These are phyloP conservation scores for Coemansia furcata DNA, from an alignment of 192 early-diverging fungal species.

Conservation along the genomic window DNA sequence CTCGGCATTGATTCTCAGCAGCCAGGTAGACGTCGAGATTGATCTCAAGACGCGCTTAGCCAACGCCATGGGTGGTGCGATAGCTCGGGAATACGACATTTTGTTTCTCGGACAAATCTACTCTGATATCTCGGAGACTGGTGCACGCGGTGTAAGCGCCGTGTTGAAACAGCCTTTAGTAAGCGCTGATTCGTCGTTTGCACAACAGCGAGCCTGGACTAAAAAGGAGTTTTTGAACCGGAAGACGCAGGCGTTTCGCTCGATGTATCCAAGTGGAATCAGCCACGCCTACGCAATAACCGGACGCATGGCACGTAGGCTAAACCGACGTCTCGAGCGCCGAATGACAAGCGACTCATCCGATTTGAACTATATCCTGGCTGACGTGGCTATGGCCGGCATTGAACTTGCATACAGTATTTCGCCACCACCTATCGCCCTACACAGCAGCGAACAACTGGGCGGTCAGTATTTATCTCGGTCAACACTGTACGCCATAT, in stretches of 20 bases:
- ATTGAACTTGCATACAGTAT: slow-evolving; percentile 17
- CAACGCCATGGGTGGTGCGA: not conserved
- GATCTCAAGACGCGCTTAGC: slow-evolving; percentile 22
- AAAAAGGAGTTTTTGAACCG: slow-evolving; percentile 11
- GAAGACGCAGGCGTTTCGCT: slow-evolving; percentile 1
- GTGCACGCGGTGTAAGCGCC: slow-evolving; percentile 7
- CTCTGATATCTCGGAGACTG: slow-evolving; percentile 16
- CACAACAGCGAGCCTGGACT: slow-evolving; percentile 6
- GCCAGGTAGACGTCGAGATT: slow-evolving; percentile 22
- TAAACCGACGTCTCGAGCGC: slow-evolving; percentile 6
- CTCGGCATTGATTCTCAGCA: slow-evolving; percentile 25
- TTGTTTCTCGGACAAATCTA: slow-evolving; percentile 20
- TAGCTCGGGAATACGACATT: slow-evolving; percentile 8
- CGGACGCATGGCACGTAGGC: slow-evolving; percentile 10
- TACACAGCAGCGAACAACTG: not conserved
- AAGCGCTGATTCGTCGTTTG: not conserved
- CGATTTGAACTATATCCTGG: slow-evolving; percentile 30
- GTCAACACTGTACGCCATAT: slow-evolving; percentile 17
- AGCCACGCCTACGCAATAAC: slow-evolving; percentile 23
- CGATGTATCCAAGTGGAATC: slow-evolving; percentile 17
- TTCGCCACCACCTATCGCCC: slow-evolving; percentile 26
- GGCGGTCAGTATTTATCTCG: slow-evolving; percentile 10
- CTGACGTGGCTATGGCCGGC: slow-evolving; percentile 21
- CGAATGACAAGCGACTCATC: slow-evolving; percentile 12
- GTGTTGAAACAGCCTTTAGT: not conserved